Percentiles rank a stretch among this genome's conserved stretches.
Evolutionary conservation across 148 eudicot genomes (phyloP).

Genomic region (Amaranthus cruentus): DNA sequence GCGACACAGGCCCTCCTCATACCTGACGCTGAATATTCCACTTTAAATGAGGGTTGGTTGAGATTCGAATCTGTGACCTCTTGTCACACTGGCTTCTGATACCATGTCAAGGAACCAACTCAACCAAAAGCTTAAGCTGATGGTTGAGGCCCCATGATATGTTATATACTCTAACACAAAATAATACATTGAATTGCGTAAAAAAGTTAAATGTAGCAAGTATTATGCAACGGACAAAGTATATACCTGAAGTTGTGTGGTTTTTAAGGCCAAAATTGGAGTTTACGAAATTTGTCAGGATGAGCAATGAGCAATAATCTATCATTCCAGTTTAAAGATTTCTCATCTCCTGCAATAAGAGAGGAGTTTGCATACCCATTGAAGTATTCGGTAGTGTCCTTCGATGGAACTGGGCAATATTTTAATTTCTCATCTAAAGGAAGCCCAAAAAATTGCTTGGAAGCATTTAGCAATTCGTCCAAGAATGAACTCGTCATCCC

Average conservation of each 20-base stretch:
- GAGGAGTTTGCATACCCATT: slow-evolving; percentile 46
- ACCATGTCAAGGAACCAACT: too few relatives aligned
- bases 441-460: slow-evolving; percentile 49
- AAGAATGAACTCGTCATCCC: slow-evolving; percentile 48
- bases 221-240: too few relatives aligned
- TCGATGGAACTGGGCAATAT: slow-evolving; percentile 8
- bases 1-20: too few relatives aligned
- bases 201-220: too few relatives aligned
- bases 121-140: too few relatives aligned
- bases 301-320: slow-evolving; percentile 30
- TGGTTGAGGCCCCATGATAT: too few relatives aligned
- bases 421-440: slow-evolving; percentile 45
- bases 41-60: too few relatives aligned
- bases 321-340: slow-evolving; percentile 38
- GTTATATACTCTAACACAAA: too few relatives aligned
- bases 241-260: slow-evolving; percentile 21
- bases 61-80: too few relatives aligned
- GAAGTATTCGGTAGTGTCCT: slow-evolving; percentile 20
- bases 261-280: slow-evolving; percentile 32
- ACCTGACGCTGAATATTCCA: too few relatives aligned
- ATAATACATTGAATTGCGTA: too few relatives aligned
- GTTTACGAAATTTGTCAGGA: slow-evolving; percentile 30
- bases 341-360: slow-evolving; percentile 18
- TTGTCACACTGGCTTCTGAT: too few relatives aligned
- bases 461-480: slow-evolving; percentile 44